Base-by-base conservation (phyloP, 2,329 filamentous ascomycete genomes). In the Beauveria australis region DNA sequence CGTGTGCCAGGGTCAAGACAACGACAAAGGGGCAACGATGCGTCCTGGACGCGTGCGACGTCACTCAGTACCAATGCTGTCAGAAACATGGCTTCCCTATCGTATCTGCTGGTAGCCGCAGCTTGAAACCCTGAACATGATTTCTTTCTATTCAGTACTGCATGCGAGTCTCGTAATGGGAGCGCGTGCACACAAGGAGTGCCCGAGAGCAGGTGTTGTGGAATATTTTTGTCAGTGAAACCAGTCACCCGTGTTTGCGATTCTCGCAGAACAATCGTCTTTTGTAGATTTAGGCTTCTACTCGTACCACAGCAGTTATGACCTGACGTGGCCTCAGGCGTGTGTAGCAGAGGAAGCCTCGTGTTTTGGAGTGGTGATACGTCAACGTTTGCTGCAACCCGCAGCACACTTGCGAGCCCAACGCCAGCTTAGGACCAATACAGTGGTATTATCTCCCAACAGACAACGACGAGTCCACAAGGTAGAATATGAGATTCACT, bases 91-190 rank as follows among this genome's bases (percentile, higher is more conserved):
- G n/a, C 3, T 7, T 49, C 26, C 14, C n/a, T 41, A 10, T 52
- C 56, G 56, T 59, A 52, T 59, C 56, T 59, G 56, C 47, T n/a
- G 24, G 47, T 28, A 33, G 48, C 56, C 56, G 47, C 24, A 30
- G 43, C 26, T 24, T 41, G 48, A 30, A 3, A n/a, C 37, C n/a
- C n/a, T 22, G 40, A 30, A 52, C 22, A 18, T 10, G 24, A 52
- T 28, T 14, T 24, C n/a, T 33, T 24, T 6, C 33, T n/a, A n/a
- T 14, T 12, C 14, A 22, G 22, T 18, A 5, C 12, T 30, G n/a
- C n/a, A 41, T 44, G 10, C 24, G 37, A 30, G 24, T n/a, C n/a
- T 16, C 14, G 37, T 30, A 44, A 12, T 19, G 37, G 24, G 24
- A 44, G 24, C 8, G 8, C 8, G 37, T 22, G 47, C 37, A 26